Evolutionary conservation across 345 rosid species (phyloP), one percentile per base, ranked within the genome.

Genomic region (Mangifera indica): DNA sequence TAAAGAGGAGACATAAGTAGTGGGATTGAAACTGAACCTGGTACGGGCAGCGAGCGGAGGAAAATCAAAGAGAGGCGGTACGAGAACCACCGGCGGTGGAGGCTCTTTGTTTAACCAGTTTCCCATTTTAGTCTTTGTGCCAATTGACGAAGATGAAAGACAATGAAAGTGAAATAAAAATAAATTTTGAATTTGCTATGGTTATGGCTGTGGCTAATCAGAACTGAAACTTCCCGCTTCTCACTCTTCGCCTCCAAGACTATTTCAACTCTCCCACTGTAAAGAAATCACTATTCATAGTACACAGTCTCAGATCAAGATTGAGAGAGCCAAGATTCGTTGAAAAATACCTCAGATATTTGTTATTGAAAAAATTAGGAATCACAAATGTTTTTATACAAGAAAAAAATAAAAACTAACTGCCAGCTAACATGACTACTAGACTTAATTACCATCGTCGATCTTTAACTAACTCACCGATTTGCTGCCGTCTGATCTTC

Each of bases 11-110:
- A 13, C 1, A 60, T 9, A 60, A 24, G 32, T 14, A 59, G 5
- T 26, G 54, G 25, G 21, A 21, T 59, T 48, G 72, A 60, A 56
- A 77, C 22, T 29, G 73, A 74, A 89, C 97, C 98, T 88, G 82
- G 77, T 85, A 55, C 98, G 97, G 65, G 93, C 93, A 18, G 93
- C 91, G 45, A 93, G 87, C 15, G 98, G 98, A 34, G 97, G 98
- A 79, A 84, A 93, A 68, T 91, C 98, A 75, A 91, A 91, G 71
- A 91, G 93, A 18, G 97, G 96, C 40, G 98, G 98, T 15, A 93
- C 96, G 20, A 93, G 85, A 17, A 93, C 96, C 84, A 91, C 76
- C 57, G 93, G 93, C 55, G 98, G 96, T 21, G 97, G 93, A 51
- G 88, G 87, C 63, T 87, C 88, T 76, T 87, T 87, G 78, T 73